Base-by-base conservation (phyloP, 208 protist species). In the Leishmania tropica region DNA sequence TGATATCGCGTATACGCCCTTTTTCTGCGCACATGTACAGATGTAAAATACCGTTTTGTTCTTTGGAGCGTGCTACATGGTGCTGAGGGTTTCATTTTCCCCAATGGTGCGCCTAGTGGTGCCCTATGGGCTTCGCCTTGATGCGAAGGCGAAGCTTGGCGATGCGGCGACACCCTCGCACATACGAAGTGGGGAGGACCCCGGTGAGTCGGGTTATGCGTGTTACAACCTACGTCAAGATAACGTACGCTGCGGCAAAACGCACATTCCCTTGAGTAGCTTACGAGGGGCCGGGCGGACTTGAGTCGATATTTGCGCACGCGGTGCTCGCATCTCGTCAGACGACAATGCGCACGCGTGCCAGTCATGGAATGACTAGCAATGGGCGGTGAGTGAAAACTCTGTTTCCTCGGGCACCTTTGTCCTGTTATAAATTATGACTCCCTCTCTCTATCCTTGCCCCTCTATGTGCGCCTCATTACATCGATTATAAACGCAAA, bases 1-100 rank as follows among this genome's bases (percentile, higher is more conserved):
- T 58, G 42, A 68, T n/a, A n/a, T 21, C 48, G 45, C 31, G 28
- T 60, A 53, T 54, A 28, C 37, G 0, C 51, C n/a, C 3, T 74
- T 85, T 72, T 13, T 74, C 37, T 77, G 48, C 42, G 45, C 40
- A 51, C n/a, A 53, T 73, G 68, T 73, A 76, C 73, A 76, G 28
- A 62, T 54, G 73, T 40, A 76, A 42, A 17, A n/a, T 28, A 40
- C 28, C 31, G n/a, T 58, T 60, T 76, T 48, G 60, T 47, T 73
- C 28, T 73, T 73, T 17, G 65, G 31, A 17, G 40, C 37, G 24
- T 79, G 37, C n/a, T 28, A 42, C 13, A 75, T 40, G 3, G 37
- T 17, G 37, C 37, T 37, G 35, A 37, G 67, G 7, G n/a, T 80
- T 58, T 47, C 7, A 42, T n/a, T 54, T 24, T 56, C 15, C 19